Evolutionary conservation across 768 basidiomycete species (phyloP), one percentile per base, ranked within the genome.

Genomic region (Russula earlei): DNA sequence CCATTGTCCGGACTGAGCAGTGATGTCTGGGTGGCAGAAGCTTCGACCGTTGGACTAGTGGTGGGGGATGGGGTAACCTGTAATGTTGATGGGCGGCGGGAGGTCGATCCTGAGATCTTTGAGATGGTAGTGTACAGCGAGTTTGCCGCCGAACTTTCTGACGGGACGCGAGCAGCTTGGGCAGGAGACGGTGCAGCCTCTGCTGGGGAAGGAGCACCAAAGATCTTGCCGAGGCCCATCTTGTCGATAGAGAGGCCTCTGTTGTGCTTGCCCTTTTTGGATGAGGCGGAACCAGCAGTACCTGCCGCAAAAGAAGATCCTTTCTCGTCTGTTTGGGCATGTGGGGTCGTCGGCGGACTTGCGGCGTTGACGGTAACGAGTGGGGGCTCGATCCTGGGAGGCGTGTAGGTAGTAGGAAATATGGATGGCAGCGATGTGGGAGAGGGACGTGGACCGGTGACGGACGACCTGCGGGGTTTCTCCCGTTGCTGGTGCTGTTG

Each of bases 221-320:
- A 85, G 52, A 91, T 78, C 71, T 87, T 90, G 50, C 81, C 80
- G 3, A 91, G 74, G 10, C 84, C 85, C 62, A 91, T 81, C 67
- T 84, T 85, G 73, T 91, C 89, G 61, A 90, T 71, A 4, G 87
- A 88, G 57, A 87, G 71, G 9, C 85, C 86, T 61, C 82, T 82
- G 55, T 77, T 75, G 61, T 84, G 81, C 22, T 83, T 77, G 54
- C 77, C 74, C 36, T 72, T 68, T 50, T 63, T 67, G 17, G 72
- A 72, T 31, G 73, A 71, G 17, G 74, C 75, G 41, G 67, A 22
- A 31, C 52, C 60, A 31, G 60, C 54, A n/a, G 59, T 62, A 25
- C 64, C 64, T 10, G 60, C 49, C 49, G 56, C 56, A 19, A 52
- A 36, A 29, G 63, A 63, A 10, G 45, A 19, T 15, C 46, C 36